Evolutionary conservation across 1,139 yeast species (phyloP), one percentile per base, ranked within the genome.

Genomic region (Saccharomyces hybrid): DNA sequence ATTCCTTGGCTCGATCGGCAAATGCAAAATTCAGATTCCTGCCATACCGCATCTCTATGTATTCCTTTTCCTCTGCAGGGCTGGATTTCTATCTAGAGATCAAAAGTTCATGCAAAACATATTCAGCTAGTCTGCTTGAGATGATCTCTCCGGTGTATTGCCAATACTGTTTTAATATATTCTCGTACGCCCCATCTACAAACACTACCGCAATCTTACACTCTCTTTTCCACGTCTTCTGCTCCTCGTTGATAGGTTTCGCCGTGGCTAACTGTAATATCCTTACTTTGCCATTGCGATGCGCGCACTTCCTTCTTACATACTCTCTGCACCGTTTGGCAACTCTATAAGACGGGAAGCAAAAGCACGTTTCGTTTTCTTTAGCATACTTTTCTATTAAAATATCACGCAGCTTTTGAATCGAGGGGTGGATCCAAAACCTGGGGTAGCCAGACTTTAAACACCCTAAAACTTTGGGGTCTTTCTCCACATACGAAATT

Each of bases 91-190:
- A n/a, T n/a, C n/a, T n/a, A n/a, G n/a, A n/a, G n/a, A n/a, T n/a
- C n/a, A n/a, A 64, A 47, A 87, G 73, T 61, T 82, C 88, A 56
- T 80, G 81, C 55, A 86, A 71, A 47, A 88, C 82, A 65, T 88
- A 93, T 68, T 91, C 97, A 1, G 91, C 97, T 70, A 85, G 74
- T 63, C 98, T 75, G n/a, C 96, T 88, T 23, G 96, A 88, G 48
- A 93, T 80, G 9, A 96, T 96, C 70, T 93, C 98, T 31, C 99
- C 99, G 0, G 96, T 77, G 65, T 91, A 97, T 68, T 91, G 97
- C 99, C 99, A 93, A 71, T 88, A 93, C 62, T 82, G 83, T 67
- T 89, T 90, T 29, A 95, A 93, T 5, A 86, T 69, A 1, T 80
- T 70, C 59, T 75, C 82, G 46, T 60, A 65, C 51, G 79, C 81